Evolutionary conservation across 1,139 yeast genomes (phyloP).

Genomic region (Kurtzmaniella quercitrusa): DNA sequence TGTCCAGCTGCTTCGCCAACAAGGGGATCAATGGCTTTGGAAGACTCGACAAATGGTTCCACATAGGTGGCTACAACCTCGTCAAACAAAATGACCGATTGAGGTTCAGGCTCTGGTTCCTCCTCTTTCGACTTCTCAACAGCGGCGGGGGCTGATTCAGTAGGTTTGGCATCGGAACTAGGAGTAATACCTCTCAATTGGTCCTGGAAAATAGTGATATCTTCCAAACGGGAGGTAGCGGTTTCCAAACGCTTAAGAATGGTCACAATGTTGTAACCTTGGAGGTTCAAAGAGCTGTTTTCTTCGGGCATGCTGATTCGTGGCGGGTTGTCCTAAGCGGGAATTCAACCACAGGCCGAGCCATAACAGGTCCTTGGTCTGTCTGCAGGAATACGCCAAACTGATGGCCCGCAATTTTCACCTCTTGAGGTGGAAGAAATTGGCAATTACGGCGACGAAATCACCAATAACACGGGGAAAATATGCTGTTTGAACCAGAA

Average conservation of each 20-base stretch:
- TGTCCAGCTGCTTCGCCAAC: slow-evolving; percentile 58
- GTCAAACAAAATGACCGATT: slow-evolving; percentile 51
- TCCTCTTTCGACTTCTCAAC: neutral
- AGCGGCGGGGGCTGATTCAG: slow-evolving; percentile 2
- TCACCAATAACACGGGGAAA: neutral
- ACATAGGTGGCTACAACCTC: slow-evolving; percentile 49
- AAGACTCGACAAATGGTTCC: slow-evolving; percentile 55
- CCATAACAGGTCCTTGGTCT: neutral
- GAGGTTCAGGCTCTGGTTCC: slow-evolving; percentile 11
- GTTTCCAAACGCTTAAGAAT: slow-evolving; percentile 83
- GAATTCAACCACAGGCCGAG: too few relatives aligned
- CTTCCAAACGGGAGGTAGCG: slow-evolving; percentile 90
- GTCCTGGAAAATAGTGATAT: slow-evolving; percentile 77
- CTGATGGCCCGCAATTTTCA: neutral
- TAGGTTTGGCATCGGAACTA: slow-evolving; percentile 1
- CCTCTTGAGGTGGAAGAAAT: neutral
- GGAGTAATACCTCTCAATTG: slow-evolving; percentile 22
- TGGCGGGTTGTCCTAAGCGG: neutral
- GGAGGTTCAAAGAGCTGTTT: slow-evolving; percentile 57
- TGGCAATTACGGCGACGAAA: neutral
- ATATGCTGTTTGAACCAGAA: slow-evolving; percentile 20
- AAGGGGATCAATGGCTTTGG: slow-evolving; percentile 57
- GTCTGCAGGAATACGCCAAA: slow-evolving; percentile 1
- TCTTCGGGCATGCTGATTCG: slow-evolving; percentile 32
- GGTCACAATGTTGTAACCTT: slow-evolving; percentile 79